Evolutionary conservation across 2,329 filamentous ascomycete genomes (phyloP), one percentile per base, ranked within the genome.

Genomic region (Nemania diffusa): DNA sequence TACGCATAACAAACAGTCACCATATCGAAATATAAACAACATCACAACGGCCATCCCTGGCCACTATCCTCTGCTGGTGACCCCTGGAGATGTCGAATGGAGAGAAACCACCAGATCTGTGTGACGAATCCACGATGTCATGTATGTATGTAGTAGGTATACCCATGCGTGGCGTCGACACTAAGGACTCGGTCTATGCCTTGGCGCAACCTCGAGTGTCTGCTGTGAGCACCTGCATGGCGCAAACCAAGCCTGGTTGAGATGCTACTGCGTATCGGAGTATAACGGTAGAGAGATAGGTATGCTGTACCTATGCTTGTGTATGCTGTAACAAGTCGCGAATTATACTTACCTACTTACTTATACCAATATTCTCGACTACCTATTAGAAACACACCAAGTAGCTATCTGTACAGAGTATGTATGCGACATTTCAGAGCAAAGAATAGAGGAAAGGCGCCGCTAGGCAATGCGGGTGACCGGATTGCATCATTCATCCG

Each of bases 211-310:
- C 68, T 60, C 60, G 42, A 62, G 40, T 69, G 66, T 67, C 68
- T 58, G 20, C 34, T 37, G 11, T 6, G 64, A 61, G 67, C 62
- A 67, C 57, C 70, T 74, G 69, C 69, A 65, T 73, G 73, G 70
- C 70, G 73, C 55, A 71, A 72, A 73, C 68, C 34, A 73, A 73
- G 73, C 73, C 72, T 70, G 68, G 65, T 66, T 40, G 67, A 65
- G 65, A 67, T 70, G 53, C 60, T 48, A 56, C 58, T 53, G 67
- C 60, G 66, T 61, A 55, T 61, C 66, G 68, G 64, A 40, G 32
- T 15, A 44, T 52, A 51, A 57, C 15, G 55, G 48, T 53, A 55
- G 29, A 42, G 6, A 11, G 40, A 42, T 42, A 42, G 6, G 4
- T 42, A 42, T 42, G 13, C 42, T 40, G 40, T 44, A 20, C 15